Base-by-base conservation (phyloP, 176 grass and related monocot species). In the Areca catechu region DNA sequence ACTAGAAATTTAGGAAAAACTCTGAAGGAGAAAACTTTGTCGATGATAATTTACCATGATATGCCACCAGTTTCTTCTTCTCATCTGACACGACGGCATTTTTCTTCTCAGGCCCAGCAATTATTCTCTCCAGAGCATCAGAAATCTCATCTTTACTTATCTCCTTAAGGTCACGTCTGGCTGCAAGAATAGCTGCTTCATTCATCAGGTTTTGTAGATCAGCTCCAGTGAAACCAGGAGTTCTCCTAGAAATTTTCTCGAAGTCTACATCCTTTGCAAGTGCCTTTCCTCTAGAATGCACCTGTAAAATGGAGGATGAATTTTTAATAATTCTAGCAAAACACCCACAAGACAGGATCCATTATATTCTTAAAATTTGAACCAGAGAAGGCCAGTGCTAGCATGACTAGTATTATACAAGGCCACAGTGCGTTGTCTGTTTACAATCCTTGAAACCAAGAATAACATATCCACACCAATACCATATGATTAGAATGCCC, bases 61-160 rank as follows among this genome's bases (percentile, higher is more conserved):
- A 97, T 20, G 93, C 93, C 18, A 97, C 93, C 20, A 97, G 87
- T 50, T 61, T 91, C 72, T 70, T 97, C 84, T 91, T 97, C 65
- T 88, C 83, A 24, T 97, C 93, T 60, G 93, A 97, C 24, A 97
- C 93, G 63, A 97, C 87, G 1, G 87, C 93, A 63, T 92, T 97
- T 76, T 97, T 97, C 84, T 97, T 97, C 81, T 97, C 93, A 5
- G 93, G 93, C 17, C 93, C 93, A 30, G 93, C 93, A 64, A 97
- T 97, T 70, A 97, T 97, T 72, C 92, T 90, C 86, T 91, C 93
- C 25, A 97, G 69, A 62, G 93, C 93, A 67, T 97, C 93, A 29
- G 93, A 88, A 17, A 97, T 97, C 69, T 97, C 93, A 72, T 92
- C 93, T 78, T 97, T 97, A 77, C 93, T 97, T 53, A 97, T 97